Evolutionary conservation across 345 rosid genomes (phyloP), one percentile per base, ranked within the genome.

Genomic region (Clarkia xantiana): DNA sequence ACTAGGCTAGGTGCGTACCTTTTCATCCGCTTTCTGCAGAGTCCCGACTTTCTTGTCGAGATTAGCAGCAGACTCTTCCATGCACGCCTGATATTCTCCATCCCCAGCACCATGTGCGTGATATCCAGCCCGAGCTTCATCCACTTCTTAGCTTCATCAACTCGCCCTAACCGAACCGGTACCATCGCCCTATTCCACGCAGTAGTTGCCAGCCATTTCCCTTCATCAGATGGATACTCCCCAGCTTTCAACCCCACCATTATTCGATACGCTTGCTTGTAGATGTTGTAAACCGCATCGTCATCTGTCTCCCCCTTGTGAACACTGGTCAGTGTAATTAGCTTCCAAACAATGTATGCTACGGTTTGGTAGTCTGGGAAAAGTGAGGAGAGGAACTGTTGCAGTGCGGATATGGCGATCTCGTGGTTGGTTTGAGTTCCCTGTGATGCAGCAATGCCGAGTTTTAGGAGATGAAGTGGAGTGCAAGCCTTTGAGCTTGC

Each of bases 121-220:
- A 91, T 67, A 57, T 84, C 89, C 59, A 84, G 44, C 17, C 81
- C 96, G 5, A 73, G 54, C 39, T 62, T 68, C 85, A 84, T 66
- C 96, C 96, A 91, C 62, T 74, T 81, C 61, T 68, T 84, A 25
- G 87, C 96, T 1, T 44, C 66, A 53, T 83, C 86, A 53, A 73
- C 52, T 60, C 64, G 77, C 51, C 93, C 93, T 14, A 84, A 56
- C 68, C 74, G 76, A 61, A 84, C 70, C 0, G 98, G 93, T 40
- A 86, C 44, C 11, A 86, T 74, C 40, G 94, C 94, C 45, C 96
- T 69, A 57, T 91, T 91, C 98, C 96, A 91, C 0, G 98, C 94
- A 14, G 94, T 78, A 74, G 71, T 84, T n/a, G 78, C 93, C 1
- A 81, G 89, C 98, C 98, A 91, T 76, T 84, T 91, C 3, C 87